Conservation (phyloP, 805 yeast species). For the Spathaspora boniae region DNA sequence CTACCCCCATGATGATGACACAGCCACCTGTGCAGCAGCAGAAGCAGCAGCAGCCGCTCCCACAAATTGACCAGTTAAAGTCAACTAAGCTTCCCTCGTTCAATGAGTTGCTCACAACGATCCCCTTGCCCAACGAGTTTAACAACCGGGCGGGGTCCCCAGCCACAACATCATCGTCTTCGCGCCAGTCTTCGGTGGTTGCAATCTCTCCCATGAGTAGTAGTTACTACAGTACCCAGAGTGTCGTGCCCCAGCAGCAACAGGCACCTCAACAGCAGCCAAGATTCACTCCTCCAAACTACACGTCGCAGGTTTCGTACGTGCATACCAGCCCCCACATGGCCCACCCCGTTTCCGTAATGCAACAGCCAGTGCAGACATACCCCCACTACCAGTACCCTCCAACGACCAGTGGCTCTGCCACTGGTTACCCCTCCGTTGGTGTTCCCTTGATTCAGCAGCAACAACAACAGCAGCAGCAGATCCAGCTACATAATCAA, state of each 20-base stretch:
- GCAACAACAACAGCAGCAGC: constrained; percentile 2
- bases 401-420: background rate
- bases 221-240: background rate
- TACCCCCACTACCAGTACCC: constrained; percentile 2
- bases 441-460: background rate
- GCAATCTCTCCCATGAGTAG: background rate
- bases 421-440: background rate
- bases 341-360: constrained; percentile 1
- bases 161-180: background rate
- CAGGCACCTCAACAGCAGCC: constrained; percentile 2
- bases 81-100: constrained; percentile 26
- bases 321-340: background rate
- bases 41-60: too few relatives aligned
- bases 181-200: background rate
- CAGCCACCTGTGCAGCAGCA: too few relatives aligned
- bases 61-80: background rate
- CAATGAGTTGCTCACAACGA: constrained; percentile 28
- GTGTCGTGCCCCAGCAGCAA: background rate
- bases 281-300: constrained; percentile 4
- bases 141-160: constrained; percentile 1
- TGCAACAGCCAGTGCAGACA: background rate
- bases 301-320: background rate
- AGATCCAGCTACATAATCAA: background rate
- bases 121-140: constrained; percentile 23
- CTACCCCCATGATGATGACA: too few relatives aligned